Base-by-base conservation (phyloP, 2,329 filamentous ascomycete genomes). In the Aspergillus jensenii region DNA sequence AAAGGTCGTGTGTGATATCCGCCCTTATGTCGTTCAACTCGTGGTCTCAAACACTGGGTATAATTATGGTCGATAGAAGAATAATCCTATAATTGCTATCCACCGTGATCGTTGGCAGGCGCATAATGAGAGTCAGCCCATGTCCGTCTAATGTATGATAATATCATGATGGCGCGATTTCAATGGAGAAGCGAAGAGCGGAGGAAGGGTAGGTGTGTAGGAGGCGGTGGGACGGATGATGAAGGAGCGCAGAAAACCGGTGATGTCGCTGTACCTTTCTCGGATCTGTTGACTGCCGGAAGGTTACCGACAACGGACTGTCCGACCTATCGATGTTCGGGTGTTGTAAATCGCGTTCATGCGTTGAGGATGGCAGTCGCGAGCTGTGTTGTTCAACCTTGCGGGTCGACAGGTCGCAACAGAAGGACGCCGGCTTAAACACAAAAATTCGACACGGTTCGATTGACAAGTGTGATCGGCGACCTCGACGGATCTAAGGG, bases 81-180 rank as follows among this genome's bases (percentile, higher is more conserved):
- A 53, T 31, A 27, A 43, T 53, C 52, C 58, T 61, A 62, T 41
- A 59, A 55, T 45, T 55, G 59, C 63, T 65, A 55, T 57, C 56
- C 55, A 45, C 47, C 47, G 52, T 31, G 56, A 58, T 31, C 59
- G 55, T 62, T 62, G 62, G 58, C 59, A 60, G 58, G 58, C 59
- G 62, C 61, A 58, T 65, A 47, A 60, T 57, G 39, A 60, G 40
- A 62, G 64, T 67, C 60, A 67, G 65, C 58, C 58, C 52, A 52
- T 53, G 47, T 49, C 56, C 39, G 47, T 31, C 43, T n/a, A 60
- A 31, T 15, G 39, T 40, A 52, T 23, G 40, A 17, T 15, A 52
- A 39, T n/a, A 46, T 59, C 23, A 59, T 55, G 53, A 27, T 44
- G 53, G 27, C 40, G 54, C 31, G 45, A 56, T 45, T 45, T 44